These are phyloP conservation scores for Pseudogymnoascus sp. DNA, from an alignment of 2,329 filamentous ascomycete genomes.

Conservation along the genomic window DNA sequence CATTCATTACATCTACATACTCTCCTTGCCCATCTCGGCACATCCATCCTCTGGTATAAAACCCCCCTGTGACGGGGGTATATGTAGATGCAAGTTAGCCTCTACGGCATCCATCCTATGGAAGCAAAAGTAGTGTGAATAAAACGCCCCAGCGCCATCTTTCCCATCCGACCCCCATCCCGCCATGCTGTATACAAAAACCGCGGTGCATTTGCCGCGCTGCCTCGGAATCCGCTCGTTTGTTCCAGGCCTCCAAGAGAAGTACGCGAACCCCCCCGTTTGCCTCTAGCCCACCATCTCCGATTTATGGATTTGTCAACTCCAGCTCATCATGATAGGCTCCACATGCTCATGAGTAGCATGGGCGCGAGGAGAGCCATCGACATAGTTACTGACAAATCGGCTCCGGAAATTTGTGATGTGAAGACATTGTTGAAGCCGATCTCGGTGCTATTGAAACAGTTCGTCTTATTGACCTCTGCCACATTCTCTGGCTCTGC, in stretches of 20 bases:
- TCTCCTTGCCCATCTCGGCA: background rate
- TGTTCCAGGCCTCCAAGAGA: background rate
- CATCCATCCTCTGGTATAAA: background rate
- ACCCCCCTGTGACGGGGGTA: background rate
- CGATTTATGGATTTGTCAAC: background rate
- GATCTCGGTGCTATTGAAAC: conserved; percentile 77
- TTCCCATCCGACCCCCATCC: background rate
- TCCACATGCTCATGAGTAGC: background rate
- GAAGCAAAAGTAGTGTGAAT: background rate
- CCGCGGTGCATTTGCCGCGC: background rate
- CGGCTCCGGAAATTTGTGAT: background rate
- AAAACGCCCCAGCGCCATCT: background rate
- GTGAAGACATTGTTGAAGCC: conserved; percentile 72
- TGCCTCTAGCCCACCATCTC: background rate
- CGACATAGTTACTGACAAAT: background rate
- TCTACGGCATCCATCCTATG: background rate
- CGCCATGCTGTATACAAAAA: conserved; percentile 5
- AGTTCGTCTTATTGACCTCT: conserved; percentile 72
- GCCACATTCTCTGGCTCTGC: conserved; percentile 68
- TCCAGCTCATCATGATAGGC: background rate
- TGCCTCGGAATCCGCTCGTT: conserved; percentile 1
- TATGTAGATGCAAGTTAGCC: conserved; percentile 2
- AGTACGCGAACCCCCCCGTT: background rate
- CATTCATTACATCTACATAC: conserved; percentile 5
- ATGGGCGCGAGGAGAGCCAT: background rate